Evolutionary conservation across 139 green algal genomes (phyloP).

Genomic region (Chlamydomonas sp.): DNA sequence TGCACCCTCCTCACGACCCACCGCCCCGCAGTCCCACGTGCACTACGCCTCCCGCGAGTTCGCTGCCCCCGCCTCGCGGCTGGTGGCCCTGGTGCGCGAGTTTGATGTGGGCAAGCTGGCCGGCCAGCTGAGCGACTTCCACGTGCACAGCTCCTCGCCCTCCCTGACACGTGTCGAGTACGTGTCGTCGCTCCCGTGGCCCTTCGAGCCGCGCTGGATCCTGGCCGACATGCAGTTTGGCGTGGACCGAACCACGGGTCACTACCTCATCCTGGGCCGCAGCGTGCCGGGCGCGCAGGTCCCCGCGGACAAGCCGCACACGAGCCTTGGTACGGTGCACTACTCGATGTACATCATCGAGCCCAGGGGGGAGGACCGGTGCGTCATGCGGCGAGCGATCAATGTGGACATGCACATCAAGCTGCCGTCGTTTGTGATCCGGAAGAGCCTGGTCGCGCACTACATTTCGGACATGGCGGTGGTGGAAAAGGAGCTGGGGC

Average conservation of each 20-base stretch:
- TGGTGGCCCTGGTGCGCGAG: neutral
- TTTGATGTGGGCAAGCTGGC: constrained; percentile 22
- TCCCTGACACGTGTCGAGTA: neutral
- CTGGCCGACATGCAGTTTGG: neutral
- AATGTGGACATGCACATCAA: constrained; percentile 27
- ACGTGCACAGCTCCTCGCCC: neutral
- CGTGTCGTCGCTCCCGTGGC: constrained; percentile 6
- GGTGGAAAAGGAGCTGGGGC: neutral
- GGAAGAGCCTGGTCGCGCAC: neutral
- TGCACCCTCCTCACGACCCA: too few relatives aligned
- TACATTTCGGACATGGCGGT: neutral
- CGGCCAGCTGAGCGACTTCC: constrained; percentile 1
- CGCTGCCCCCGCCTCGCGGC: neutral
- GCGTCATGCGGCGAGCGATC: neutral
- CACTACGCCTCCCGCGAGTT: neutral
- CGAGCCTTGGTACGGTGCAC: constrained; percentile 5
- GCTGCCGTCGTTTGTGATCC: constrained; percentile 9
- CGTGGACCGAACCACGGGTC: neutral
- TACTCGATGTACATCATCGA: constrained; percentile 32
- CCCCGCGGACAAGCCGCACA: neutral
- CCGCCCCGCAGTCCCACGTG: neutral
- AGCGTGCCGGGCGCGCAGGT: neutral
- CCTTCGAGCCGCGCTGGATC: constrained; percentile 26
- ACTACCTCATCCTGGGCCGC: neutral
- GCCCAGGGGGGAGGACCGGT: neutral